Base-by-base conservation (phyloP, 495 filamentous ascomycete species). In the Aspergillus campestris region DNA sequence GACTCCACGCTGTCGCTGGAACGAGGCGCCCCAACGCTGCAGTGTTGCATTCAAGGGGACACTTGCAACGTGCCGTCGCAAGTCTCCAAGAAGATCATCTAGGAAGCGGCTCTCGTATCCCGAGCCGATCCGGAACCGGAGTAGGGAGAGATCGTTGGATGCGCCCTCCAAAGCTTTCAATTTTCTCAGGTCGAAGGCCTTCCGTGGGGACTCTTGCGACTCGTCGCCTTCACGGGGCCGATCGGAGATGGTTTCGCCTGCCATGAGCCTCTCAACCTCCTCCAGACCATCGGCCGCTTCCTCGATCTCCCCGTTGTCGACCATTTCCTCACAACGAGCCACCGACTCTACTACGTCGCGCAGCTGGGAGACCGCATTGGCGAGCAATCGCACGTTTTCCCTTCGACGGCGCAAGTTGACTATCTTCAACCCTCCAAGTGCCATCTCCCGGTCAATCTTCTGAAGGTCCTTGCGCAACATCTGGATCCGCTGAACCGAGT, bases 401-500 rank as follows among this genome's bases (percentile, higher is more conserved):
- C 83, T 75, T 40, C 86, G 78, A 32, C 85, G 78, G 39, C 85
- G 79, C 59, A 94, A 80, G 33, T 87, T 83, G 6, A 95, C 81
- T 44, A 96, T 80, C 48, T 95, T 83, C 7, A 99, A 60, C 4
- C 92, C 92, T 7, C 83, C 85, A 2, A 88, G 66, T 5, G 89
- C 94, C 71, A 97, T 89, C 48, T 94, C 86, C 37, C 81, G 71
- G 55, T 99, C 94, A 11, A 99, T 74, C 18, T 76, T 76, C 41
- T 80, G 70, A 2, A 99, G 65, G 50, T 95, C 90, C 55, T 78
- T 80, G 32, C 92, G 77, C 38, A 99, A 58, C 2, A 74, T 69
- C 58, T 87, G 87, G 34, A 99, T 99, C 41, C 84, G 81, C 8
- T 83, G 76, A 8, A 97, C 91, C 0, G 89, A 95, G 47, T 94